A percentile compares a stretch with the other conserved stretches of the same genome.
Evolutionary conservation across 2,329 filamentous ascomycete species (phyloP).

Genomic region (Zasmidium angulare): DNA sequence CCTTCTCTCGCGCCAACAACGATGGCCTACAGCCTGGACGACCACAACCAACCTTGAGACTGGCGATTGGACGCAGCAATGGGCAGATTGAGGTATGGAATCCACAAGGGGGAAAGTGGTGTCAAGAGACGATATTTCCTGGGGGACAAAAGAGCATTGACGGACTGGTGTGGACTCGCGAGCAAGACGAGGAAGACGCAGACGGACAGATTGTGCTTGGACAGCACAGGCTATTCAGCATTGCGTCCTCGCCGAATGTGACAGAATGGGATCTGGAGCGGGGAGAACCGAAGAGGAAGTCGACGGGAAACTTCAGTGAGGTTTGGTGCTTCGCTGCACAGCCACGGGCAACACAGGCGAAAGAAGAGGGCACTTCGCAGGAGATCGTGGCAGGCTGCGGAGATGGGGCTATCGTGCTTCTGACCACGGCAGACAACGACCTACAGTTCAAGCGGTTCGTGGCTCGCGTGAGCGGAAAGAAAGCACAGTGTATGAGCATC

Average conservation of each 20-base stretch:
- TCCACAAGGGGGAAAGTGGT: conserved; percentile 76
- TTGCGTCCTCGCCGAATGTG: conserved; percentile 86
- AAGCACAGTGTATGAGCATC: conserved; percentile 85
- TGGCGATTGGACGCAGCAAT: conserved; percentile 89
- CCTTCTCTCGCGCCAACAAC: conserved; percentile 77
- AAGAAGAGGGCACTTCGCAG: conserved; percentile 36
- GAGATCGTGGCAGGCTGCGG: conserved; percentile 86
- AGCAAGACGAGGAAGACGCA: conserved; percentile 69
- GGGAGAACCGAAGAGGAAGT: conserved; percentile 74
- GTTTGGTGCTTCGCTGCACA: conserved; percentile 96
- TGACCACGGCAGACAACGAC: conserved; percentile 82
- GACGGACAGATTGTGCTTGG: conserved; percentile 65
- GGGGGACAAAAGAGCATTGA: conserved; percentile 75
- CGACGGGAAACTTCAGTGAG: conserved; percentile 89
- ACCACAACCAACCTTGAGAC: conserved; percentile 61
- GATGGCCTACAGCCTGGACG: conserved; percentile 35
- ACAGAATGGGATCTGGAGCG: conserved; percentile 93
- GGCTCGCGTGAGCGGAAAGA: conserved; percentile 75
- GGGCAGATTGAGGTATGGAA: conserved; percentile 99
- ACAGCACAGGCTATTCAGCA: conserved; percentile 86
- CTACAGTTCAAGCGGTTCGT: conserved; percentile 77
- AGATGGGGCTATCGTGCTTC: conserved; percentile 82
- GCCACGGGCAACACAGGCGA: conserved; percentile 50
- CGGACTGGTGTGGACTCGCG: conserved; percentile 86
- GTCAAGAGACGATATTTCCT: conserved; percentile 81